Conservation (phyloP, 768 basidiomycete genomes). For the Mycena leptocephala region DNA sequence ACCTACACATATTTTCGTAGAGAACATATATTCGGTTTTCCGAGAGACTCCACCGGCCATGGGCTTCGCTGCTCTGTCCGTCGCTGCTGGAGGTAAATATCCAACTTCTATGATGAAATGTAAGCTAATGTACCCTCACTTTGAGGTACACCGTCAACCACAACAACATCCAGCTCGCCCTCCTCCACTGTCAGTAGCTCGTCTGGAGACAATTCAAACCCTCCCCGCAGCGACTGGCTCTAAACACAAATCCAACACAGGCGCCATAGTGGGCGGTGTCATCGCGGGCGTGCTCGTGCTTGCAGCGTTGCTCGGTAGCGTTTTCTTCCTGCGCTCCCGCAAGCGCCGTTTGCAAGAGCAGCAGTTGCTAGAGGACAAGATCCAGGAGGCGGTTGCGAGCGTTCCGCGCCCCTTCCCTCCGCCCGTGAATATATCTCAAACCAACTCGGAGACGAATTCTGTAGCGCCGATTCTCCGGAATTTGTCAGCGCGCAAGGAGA, state of each 20-base stretch:
- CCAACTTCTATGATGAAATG: constrained; percentile 7
- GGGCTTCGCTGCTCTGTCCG: constrained; percentile 11
- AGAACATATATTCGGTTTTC: constrained; percentile 11
- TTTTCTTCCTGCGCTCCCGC: constrained; percentile 4
- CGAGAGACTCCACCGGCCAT: constrained; percentile 9
- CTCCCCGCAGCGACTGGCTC: constrained; percentile 6
- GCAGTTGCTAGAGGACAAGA: constrained; percentile 6
- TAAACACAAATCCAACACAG: background rate
- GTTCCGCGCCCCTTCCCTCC: constrained; percentile 8
- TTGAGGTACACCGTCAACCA: constrained; percentile 12
- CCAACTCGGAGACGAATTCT: background rate
- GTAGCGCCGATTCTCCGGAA: background rate
- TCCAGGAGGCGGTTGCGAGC: constrained; percentile 9
- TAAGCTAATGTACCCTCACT: constrained; percentile 8
- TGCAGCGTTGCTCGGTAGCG: constrained; percentile 9
- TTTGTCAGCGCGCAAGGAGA: background rate
- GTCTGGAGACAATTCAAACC: background rate
- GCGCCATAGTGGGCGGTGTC: constrained; percentile 4
- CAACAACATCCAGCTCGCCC: constrained; percentile 7
- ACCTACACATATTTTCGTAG: constrained; percentile 2
- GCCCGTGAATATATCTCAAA: constrained; percentile 1
- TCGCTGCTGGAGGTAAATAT: constrained; percentile 12
- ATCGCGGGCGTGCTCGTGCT: constrained; percentile 3
- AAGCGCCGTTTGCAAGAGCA: constrained; percentile 5
- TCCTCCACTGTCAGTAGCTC: constrained; percentile 6